Evolutionary conservation across 306 rosid species (phyloP).

Genomic region (Cyclanthera cordifolia): DNA sequence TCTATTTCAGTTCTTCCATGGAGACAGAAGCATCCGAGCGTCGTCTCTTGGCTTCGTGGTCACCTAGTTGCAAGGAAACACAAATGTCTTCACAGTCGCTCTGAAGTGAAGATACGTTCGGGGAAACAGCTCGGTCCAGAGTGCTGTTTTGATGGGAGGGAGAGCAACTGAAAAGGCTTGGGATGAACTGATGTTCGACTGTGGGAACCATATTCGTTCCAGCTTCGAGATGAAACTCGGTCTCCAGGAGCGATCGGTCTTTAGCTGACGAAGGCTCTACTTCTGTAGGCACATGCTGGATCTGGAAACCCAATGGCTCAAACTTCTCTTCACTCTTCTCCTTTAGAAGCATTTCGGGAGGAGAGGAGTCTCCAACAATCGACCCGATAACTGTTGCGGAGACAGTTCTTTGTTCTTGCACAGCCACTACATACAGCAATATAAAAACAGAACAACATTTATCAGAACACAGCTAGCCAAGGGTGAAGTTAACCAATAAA

Average conservation of each 20-base stretch:
- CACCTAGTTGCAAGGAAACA: conserved; percentile 85
- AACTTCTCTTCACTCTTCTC: conserved; percentile 67
- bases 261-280: conserved; percentile 38
- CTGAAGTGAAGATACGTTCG: conserved; percentile 64
- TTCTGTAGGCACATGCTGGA: conserved; percentile 68
- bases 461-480: background rate
- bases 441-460: background rate
- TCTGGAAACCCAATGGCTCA: conserved; percentile 80
- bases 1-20: conserved; percentile 51
- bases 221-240: conserved; percentile 67
- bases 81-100: conserved; percentile 53
- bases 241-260: conserved; percentile 41
- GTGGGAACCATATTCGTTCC: conserved; percentile 54
- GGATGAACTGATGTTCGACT: conserved; percentile 84
- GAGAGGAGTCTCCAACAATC: conserved; percentile 72
- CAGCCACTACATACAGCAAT: conserved; percentile 50
- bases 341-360: conserved; percentile 52
- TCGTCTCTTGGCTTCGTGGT: conserved; percentile 83
- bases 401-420: conserved; percentile 76
- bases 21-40: conserved; percentile 68
- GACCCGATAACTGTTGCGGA: conserved; percentile 85
- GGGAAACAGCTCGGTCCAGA: conserved; percentile 34
- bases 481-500: background rate
- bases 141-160: conserved; percentile 44
- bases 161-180: conserved; percentile 58